Conservation (phyloP, 495 filamentous ascomycete species). For the Penicilliopsis zonata region DNA sequence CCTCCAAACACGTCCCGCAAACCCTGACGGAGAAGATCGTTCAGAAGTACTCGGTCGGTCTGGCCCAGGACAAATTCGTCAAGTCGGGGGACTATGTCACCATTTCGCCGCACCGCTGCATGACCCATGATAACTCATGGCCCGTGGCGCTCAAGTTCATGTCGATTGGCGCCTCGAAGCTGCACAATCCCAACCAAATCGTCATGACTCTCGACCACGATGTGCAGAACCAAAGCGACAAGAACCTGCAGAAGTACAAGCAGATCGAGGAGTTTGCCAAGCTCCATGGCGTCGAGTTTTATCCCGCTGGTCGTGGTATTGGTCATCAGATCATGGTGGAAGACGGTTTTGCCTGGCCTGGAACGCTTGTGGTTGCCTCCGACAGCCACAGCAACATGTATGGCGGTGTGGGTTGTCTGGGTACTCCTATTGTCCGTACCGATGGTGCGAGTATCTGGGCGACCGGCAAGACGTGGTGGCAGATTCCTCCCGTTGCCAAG, state of each 20-base stretch:
- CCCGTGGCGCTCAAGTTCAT: conserved; percentile 79
- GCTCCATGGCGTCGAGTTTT: conserved; percentile 72
- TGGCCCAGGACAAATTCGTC: conserved; percentile 60
- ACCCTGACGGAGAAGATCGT: conserved; percentile 92
- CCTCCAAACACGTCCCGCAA: conserved; percentile 34
- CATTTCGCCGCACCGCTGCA: conserved; percentile 59
- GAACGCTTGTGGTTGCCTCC: conserved; percentile 68
- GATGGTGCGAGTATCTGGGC: conserved; percentile 85
- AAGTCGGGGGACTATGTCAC: conserved; percentile 74
- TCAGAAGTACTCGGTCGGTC: conserved; percentile 61
- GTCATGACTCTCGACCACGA: conserved; percentile 93
- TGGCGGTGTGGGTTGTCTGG: conserved; percentile 67
- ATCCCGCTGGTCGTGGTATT: conserved; percentile 72
- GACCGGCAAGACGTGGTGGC: conserved; percentile 77
- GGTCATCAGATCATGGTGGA: conserved; percentile 89
- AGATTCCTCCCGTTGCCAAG: conserved; percentile 74
- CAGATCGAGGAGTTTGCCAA: conserved; percentile 82
- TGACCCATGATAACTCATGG: conserved; percentile 94
- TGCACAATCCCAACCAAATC: conserved; percentile 62
- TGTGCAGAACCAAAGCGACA: conserved; percentile 74
- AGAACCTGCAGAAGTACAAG: conserved; percentile 73
- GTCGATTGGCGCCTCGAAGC: conserved; percentile 69
- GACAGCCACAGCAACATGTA: conserved; percentile 88
- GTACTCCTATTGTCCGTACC: conserved; percentile 76
- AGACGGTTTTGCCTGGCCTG: conserved; percentile 74